Evolutionary conservation across 2,329 filamentous ascomycete species (phyloP), one percentile per base, ranked within the genome.

Genomic region (Penicillium sp.): DNA sequence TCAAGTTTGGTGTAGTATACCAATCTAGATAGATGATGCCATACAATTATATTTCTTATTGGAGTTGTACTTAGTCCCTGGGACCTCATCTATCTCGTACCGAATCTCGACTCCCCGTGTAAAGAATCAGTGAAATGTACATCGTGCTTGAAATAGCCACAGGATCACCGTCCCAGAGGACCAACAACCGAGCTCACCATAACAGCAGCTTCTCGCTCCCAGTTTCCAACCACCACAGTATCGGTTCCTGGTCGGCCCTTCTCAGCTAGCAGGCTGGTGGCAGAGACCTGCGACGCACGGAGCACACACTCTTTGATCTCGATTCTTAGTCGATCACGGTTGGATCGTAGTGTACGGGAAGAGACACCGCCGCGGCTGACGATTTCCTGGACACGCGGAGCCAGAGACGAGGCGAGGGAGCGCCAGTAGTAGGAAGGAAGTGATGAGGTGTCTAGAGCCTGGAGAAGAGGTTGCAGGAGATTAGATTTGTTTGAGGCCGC

Each of bases 381-480:
- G 44, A 97, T 90, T 63, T 97, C 93, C 72, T 92, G 88, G 0
- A 96, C 91, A 23, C 90, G 84, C 0, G 86, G 79, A 4, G 88
- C 85, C 58, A 97, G 80, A 55, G 86, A 87, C 0, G 89, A 86
- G 0, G 94, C 94, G 68, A 97, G 83, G 9, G 89, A 90, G 52
- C 94, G 84, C 92, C 94, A 99, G 77, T 96, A 99, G 72, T 93
- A 96, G 0, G 90, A 93, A 1, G 91, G 86, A 16, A 99, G 79
- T 2, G 90, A 94, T 0, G 90, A 86, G 0, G 92, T 96, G 74
- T 97, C 94, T 8, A 99, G 83, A n/a, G 87, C 81, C 11, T 84
- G 78, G 9, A 96, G 82, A 0, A 96, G 78, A 0, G 87, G 87
- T 56, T 88, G 84, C 0, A 97, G 81, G 41, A 97, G 82, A 56